These are phyloP conservation scores for Gastrolobium villosum DNA, from an alignment of 306 rosid genomes.

Conservation along the genomic window DNA sequence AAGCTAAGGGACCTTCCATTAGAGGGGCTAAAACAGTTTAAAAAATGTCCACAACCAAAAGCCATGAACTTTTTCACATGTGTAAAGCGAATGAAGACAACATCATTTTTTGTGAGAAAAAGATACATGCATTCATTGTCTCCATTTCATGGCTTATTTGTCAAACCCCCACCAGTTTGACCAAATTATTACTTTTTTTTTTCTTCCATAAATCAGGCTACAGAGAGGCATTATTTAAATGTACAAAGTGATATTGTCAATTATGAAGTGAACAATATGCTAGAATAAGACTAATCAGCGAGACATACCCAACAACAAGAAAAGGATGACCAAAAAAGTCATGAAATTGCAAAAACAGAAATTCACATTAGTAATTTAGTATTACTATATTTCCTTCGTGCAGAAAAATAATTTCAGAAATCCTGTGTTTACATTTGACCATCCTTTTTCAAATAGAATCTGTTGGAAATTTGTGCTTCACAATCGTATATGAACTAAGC, in stretches of 20 bases:
- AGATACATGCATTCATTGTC: constrained; percentile 45
- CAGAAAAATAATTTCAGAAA: background rate
- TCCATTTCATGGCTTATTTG: constrained; percentile 50
- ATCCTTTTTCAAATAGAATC: background rate
- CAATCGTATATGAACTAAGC: background rate
- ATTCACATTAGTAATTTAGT: background rate
- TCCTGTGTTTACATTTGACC: constrained; percentile 7
- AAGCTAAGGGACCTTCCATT: constrained; percentile 34
- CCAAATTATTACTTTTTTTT: constrained; percentile 45
- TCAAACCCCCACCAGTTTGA: constrained; percentile 65
- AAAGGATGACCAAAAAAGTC: background rate
- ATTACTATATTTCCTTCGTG: background rate
- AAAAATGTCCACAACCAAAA: constrained; percentile 42
- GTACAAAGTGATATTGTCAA: constrained; percentile 6
- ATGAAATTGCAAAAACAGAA: constrained; percentile 17
- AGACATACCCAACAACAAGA: background rate
- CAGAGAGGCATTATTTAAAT: constrained; percentile 17
- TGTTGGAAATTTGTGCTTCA: constrained; percentile 5
- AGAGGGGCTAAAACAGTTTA: constrained; percentile 40
- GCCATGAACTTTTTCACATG: constrained; percentile 45
- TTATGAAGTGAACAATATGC: constrained; percentile 2
- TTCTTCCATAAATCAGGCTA: constrained; percentile 31
- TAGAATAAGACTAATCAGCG: background rate
- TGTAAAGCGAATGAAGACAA: constrained; percentile 59
- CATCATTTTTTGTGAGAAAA: constrained; percentile 67